Evolutionary conservation across 2,329 filamentous ascomycete species (phyloP), one percentile per base, ranked within the genome.

Genomic region (Phyllosticta capitalensis): DNA sequence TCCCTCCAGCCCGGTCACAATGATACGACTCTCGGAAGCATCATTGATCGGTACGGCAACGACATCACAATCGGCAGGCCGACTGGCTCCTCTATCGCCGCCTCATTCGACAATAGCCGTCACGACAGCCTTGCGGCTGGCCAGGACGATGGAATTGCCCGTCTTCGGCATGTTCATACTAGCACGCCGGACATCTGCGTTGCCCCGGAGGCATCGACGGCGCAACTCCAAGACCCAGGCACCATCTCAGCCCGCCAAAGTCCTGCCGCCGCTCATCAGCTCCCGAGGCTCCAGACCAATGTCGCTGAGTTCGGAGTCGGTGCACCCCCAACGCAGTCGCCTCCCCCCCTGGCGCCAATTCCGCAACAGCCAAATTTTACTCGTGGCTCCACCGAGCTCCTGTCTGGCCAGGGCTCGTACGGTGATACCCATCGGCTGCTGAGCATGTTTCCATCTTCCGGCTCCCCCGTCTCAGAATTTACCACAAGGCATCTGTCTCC

Each of bases 171-270:
- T 26, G 50, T 22, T 17, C 20, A 52, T 5, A 52, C 9, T 14
- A 9, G 20, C 19, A 24, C 50, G 9, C 50, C 20, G 9, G 20
- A 19, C 12, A 20, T 12, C 19, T n/a, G 20, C 49, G 14, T 19
- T 51, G 38, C 1, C 9, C n/a, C 26, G 24, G 45, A 28, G 17
- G 22, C 17, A 45, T 58, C 67, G 38, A 63, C 64, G 5, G 20
- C 68, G 2, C 64, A 60, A 28, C 65, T 69, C 24, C 68, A 71
- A 38, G 63, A 71, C 12, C 71, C 71, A 52, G 64, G 38, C 5
- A 51, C 68, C 2, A 17, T 59, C 12, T 12, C 45, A 14, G 49
- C 62, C 6, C 49, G 45, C 9, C 50, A 30, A n/a, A 50, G 56
- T n/a, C 49, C 45, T 4, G 50, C 55, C 14, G 28, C 59, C 24